A percentile compares a stretch with the other conserved stretches of the same genome.
phyloP scores from a whole-genome alignment of 2,329 filamentous ascomycete species.

The Domatiomyces catenatus region DNA sequence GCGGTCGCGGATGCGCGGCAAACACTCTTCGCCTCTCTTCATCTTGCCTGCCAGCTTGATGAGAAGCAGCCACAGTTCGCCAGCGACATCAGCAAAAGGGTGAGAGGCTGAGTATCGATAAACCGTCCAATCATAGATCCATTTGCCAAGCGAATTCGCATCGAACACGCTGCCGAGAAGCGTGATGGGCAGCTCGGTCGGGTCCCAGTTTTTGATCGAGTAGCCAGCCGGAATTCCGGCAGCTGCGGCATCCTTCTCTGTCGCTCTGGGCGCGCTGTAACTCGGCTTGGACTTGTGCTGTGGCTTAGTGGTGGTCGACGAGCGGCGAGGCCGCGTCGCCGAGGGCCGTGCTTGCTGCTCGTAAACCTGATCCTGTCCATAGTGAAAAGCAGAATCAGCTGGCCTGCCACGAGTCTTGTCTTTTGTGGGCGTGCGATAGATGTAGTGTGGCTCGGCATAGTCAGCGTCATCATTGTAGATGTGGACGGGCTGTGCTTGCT shows the following conservation, averaged over 20 bases:
- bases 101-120: slow-evolving; percentile 70
- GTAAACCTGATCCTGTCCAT: slow-evolving; percentile 38
- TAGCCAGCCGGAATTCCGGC: slow-evolving; percentile 72
- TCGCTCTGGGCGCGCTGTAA: slow-evolving; percentile 33
- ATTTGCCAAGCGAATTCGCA: slow-evolving; percentile 92
- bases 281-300: slow-evolving; percentile 28
- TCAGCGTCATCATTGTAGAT: slow-evolving; percentile 36
- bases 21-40: slow-evolving; percentile 70
- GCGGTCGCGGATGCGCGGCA: slow-evolving; percentile 53
- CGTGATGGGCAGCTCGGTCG: slow-evolving; percentile 81
- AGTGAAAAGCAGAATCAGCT: slow-evolving; percentile 38
- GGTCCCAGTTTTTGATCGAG: slow-evolving; percentile 97
- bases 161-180: slow-evolving; percentile 92
- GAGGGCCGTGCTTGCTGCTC: slow-evolving; percentile 40
- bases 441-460: slow-evolving; percentile 34
- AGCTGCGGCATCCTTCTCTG: slow-evolving; percentile 47
- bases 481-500: slow-evolving; percentile 39
- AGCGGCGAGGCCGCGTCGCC: slow-evolving; percentile 33
- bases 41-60: slow-evolving; percentile 90
- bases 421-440: slow-evolving; percentile 31
- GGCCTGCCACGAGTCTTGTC: slow-evolving; percentile 30
- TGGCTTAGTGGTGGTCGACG: slow-evolving; percentile 36
- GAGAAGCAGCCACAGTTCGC: slow-evolving; percentile 85
- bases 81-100: slow-evolving; percentile 78
- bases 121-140: slow-evolving; percentile 99